Base-by-base conservation (phyloP, 2,329 filamentous ascomycete species). In the Sphaceloma murrayae region DNA sequence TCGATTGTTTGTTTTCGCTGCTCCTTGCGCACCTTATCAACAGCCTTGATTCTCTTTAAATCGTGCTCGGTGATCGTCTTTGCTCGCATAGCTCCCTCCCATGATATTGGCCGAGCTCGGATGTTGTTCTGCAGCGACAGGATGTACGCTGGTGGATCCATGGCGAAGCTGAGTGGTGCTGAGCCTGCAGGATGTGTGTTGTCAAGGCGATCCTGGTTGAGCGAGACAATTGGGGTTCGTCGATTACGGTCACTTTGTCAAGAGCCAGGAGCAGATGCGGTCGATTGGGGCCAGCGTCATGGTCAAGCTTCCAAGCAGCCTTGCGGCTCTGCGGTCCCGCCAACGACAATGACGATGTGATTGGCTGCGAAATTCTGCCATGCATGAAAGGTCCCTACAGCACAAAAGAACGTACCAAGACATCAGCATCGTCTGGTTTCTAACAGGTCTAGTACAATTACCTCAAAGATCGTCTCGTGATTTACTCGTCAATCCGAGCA, bases 91-190 rank as follows among this genome's bases (percentile, higher is more conserved):
- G 89, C 88, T 57, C 89, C 89, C 66, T 96, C 89, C 91, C 91
- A 98, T 47, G 89, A 88, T 67, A 98, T 94, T 53, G 88, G 88
- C 54, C 91, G 79, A 60, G 85, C 83, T 61, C 91, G 85, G 63
- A 96, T 94, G 73, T 96, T 96, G 77, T 85, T 93, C 71, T 94
- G 88, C 55, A 95, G 75, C 54, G 86, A 89, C 61, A 78, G 74
- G 52, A 85, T 76, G 66, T 95, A 95, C 48, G 85, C 84, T 48
- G 88, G 88, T 55, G 86, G 83, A 62, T 95, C 87, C 88, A 95
- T 95, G 49, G 21, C 53, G 53, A 30, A 24, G 17, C 13, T 5
- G 17, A 18, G 3, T 16, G 19, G n/a, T n/a, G n/a, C n/a, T n/a
- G n/a, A n/a, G n/a, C n/a, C n/a, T n/a, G n/a, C n/a, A n/a, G n/a